These are phyloP conservation scores for Diphasiastrum complanatum DNA, from an alignment of 83 land plant species.

Conservation along the genomic window DNA sequence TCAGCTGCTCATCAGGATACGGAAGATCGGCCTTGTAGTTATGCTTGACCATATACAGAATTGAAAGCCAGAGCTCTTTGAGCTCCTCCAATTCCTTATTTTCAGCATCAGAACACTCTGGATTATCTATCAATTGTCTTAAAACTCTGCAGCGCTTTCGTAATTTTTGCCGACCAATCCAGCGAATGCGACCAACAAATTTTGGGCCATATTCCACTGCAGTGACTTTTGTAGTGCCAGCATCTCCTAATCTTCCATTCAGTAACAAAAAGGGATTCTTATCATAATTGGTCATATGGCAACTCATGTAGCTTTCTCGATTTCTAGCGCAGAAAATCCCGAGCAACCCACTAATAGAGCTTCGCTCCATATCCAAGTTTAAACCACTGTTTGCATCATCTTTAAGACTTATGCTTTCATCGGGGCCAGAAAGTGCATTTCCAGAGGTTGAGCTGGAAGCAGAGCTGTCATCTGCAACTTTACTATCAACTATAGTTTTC, in stretches of 20 bases:
- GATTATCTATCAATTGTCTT: neutral
- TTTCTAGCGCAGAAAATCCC: neutral
- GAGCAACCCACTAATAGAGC: no score
- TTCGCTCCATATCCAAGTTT: no score
- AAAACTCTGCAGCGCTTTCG: neutral
- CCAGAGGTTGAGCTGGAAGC: neutral
- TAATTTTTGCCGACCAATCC: neutral
- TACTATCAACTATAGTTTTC: neutral
- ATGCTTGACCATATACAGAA: neutral
- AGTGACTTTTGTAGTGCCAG: slow-evolving; percentile 11
- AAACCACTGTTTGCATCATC: no score
- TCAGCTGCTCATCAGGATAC: neutral
- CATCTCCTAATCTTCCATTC: slow-evolving; percentile 9
- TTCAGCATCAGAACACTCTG: neutral
- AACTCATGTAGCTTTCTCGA: neutral
- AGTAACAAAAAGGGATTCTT: slow-evolving; percentile 2
- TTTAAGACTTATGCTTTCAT: no score
- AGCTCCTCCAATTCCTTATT: neutral
- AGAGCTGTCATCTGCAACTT: neutral
- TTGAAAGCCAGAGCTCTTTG: neutral
- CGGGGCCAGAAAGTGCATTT: no score
- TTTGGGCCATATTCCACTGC: slow-evolving; percentile 8
- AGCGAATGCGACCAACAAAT: slow-evolving; percentile 10
- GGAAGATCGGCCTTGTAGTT: no score
- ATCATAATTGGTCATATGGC: slow-evolving; percentile 1